A percentile compares a stretch with the other conserved stretches of the same genome.
phyloP scores from a whole-genome alignment of 2,329 filamentous ascomycete species.

The Beauveria rudraprayagi region DNA sequence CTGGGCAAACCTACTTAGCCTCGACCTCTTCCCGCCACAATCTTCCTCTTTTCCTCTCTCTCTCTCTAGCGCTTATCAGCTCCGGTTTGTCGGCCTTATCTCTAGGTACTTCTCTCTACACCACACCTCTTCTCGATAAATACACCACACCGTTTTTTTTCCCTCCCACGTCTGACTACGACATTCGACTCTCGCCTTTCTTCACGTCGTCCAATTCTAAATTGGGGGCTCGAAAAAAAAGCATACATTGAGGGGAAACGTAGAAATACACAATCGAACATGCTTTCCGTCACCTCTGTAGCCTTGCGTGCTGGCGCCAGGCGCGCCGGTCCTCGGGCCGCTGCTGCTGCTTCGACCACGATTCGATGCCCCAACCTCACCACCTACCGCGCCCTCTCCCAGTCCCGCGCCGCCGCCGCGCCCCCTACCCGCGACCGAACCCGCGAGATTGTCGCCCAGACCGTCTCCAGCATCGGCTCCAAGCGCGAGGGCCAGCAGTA shows the following conservation, averaged over 20 bases:
- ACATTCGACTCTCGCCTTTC: not conserved
- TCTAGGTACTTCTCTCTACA: not conserved
- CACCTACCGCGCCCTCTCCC: slow-evolving; percentile 14
- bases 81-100: not conserved
- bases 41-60: not conserved
- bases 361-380: slow-evolving; percentile 20
- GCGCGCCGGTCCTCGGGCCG: slow-evolving; percentile 28
- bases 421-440: slow-evolving; percentile 20
- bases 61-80: not conserved
- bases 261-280: slow-evolving; percentile 14
- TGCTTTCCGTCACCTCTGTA: slow-evolving; percentile 36
- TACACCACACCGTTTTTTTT: not conserved
- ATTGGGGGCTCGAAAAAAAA: slow-evolving; percentile 18
- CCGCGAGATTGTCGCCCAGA: slow-evolving; percentile 34
- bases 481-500: slow-evolving; percentile 97
- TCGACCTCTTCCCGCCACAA: too few species aligned
- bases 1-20: not conserved
- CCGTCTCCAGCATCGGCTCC: slow-evolving; percentile 91
- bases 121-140: not conserved
- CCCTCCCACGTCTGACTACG: not conserved
- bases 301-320: slow-evolving; percentile 37
- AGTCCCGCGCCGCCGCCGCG: slow-evolving; percentile 10
- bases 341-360: slow-evolving; percentile 16
- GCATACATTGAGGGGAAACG: not conserved
- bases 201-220: not conserved